Evolutionary conservation across 1,284 basidiomycete species (phyloP).

Genomic region (Termitomyces sp.): DNA sequence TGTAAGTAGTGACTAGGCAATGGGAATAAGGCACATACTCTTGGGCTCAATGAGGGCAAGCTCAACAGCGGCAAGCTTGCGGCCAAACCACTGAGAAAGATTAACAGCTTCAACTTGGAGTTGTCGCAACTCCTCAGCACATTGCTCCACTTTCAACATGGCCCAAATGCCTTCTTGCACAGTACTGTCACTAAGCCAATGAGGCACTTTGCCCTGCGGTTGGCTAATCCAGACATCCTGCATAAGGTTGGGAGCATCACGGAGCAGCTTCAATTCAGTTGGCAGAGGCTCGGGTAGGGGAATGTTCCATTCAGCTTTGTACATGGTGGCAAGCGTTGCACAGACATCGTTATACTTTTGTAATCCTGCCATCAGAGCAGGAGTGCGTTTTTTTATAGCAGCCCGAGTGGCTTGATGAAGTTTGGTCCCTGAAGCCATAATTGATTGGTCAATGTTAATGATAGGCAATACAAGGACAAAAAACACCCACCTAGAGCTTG

Average conservation of each 20-base stretch:
- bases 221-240: neutral
- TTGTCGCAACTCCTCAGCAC: conserved; percentile 21
- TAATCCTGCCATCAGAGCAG: no score
- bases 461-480: no score
- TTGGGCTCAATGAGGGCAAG: conserved; percentile 8
- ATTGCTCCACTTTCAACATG: conserved; percentile 26
- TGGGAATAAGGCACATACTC: neutral
- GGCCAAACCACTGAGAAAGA: conserved; percentile 21
- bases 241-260: neutral
- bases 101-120: conserved; percentile 21
- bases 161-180: conserved; percentile 29
- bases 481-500: no score
- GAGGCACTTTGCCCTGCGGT: neutral
- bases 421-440: no score
- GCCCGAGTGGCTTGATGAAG: no score
- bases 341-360: no score
- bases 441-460: no score
- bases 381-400: no score
- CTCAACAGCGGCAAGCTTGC: conserved; percentile 21
- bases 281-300: neutral
- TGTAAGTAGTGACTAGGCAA: no score
- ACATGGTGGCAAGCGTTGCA: neutral
- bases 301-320: neutral
- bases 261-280: neutral
- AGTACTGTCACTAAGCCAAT: conserved; percentile 31